Conservation (phyloP, 768 basidiomycete genomes). For the Lactarius trivialis region DNA sequence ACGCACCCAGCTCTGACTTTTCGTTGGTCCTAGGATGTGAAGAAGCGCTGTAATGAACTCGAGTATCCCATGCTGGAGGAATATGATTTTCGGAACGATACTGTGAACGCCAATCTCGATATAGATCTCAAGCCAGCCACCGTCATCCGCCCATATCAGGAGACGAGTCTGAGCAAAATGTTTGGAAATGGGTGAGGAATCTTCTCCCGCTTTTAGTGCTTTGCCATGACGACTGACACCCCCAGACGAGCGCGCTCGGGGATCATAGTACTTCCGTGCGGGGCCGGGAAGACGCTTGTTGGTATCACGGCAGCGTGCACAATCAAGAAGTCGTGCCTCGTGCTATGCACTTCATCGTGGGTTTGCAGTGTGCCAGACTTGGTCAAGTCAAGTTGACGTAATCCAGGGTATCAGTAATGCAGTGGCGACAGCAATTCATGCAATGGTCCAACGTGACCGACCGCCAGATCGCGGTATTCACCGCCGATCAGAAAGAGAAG, state of each 20-base stretch:
- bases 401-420: slow-evolving; percentile 84
- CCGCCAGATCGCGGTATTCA: slow-evolving; percentile 94
- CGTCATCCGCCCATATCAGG: slow-evolving; percentile 96
- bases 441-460: slow-evolving; percentile 98
- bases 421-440: slow-evolving; percentile 98
- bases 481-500: slow-evolving; percentile 96
- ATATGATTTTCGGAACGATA: slow-evolving; percentile 98
- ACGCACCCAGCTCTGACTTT: neutral
- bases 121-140: slow-evolving; percentile 98
- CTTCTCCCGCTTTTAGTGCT: slow-evolving; percentile 2
- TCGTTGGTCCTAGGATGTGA: slow-evolving; percentile 65
- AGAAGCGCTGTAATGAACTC: slow-evolving; percentile 92
- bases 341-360: slow-evolving; percentile 96
- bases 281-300: slow-evolving; percentile 97
- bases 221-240: slow-evolving; percentile 14
- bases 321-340: slow-evolving; percentile 97
- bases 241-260: slow-evolving; percentile 90
- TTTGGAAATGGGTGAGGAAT: slow-evolving; percentile 88
- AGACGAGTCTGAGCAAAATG: slow-evolving; percentile 98
- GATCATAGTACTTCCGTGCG: slow-evolving; percentile 97
- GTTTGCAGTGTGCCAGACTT: slow-evolving; percentile 29
- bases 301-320: slow-evolving; percentile 99
- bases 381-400: slow-evolving; percentile 13
- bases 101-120: slow-evolving; percentile 91
- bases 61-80: slow-evolving; percentile 99